Evolutionary conservation across 148 eudicot species (phyloP), one percentile per base, ranked within the genome.

Genomic region (Spergularia marina): DNA sequence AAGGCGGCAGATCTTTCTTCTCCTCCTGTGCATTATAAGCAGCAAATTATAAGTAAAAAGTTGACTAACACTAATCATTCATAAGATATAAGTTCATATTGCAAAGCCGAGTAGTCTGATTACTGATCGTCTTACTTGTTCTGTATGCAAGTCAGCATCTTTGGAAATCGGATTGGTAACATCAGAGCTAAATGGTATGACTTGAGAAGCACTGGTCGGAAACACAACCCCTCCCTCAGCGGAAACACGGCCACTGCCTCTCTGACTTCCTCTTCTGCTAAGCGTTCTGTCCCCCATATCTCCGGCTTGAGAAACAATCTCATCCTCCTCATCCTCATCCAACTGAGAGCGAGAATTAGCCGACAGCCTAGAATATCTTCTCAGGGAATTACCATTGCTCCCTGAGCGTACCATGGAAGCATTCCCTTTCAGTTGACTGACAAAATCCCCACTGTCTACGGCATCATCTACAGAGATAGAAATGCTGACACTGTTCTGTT

Each of bases 111-210:
- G 72, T 49, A 44, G 44, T 64, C 41, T 47, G 41, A 21, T 47
- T 36, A n/a, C 12, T 34, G 18, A 40, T 39, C 53, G 74, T 72
- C 85, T 82, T 73, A 93, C 98, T 82, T 76, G 80, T 65, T 85
- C 80, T 25, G 80, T 69, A 25, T 70, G 83, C 61, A 83, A 52
- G 61, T 84, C 70, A 62, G 83, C 70, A 72, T 68, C 56, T 49
- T 68, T 10, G 36, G 53, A 67, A 10, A 20, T 10, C n/a, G 70
- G 3, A 11, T 41, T 44, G 53, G 20, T 15, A 10, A 68, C 4
- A 68, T 68, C 71, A 20, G 71, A 40, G 69, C 21, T 65, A 65
- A 65, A 40, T 65, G 69, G 69, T 39, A 51, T 65, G 51, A 65
- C 69, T 65, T 40, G 67, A 63, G 67, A 63, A 16, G 6, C 67